phyloP scores from a whole-genome alignment of 768 basidiomycete genomes.

The Suillus discolor region DNA sequence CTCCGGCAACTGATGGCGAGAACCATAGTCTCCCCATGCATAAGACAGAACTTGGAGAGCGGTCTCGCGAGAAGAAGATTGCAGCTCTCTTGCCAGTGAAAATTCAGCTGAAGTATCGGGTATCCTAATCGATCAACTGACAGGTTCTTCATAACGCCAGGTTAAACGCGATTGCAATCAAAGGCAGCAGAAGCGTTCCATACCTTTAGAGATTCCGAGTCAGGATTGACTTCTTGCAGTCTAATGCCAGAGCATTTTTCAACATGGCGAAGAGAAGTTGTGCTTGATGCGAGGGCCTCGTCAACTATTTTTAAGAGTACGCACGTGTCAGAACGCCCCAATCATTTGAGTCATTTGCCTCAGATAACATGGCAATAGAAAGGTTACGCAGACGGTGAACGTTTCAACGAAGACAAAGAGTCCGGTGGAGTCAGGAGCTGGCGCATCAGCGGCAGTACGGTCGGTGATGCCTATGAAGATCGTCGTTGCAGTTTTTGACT shows the following conservation, averaged over 20 bases:
- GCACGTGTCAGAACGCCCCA: slow-evolving; percentile 67
- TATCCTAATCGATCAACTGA: slow-evolving; percentile 29
- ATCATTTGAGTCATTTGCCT: slow-evolving; percentile 42
- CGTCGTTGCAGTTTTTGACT: no score
- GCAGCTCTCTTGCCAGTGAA: slow-evolving; percentile 21
- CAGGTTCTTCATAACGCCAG: slow-evolving; percentile 42
- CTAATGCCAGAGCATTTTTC: slow-evolving; percentile 52
- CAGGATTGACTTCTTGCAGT: slow-evolving; percentile 45
- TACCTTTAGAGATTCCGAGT: slow-evolving; percentile 55
- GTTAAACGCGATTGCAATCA: not conserved
- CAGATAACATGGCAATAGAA: no score
- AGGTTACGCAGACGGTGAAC: no score
- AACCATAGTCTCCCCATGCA: slow-evolving; percentile 32
- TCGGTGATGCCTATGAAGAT: no score
- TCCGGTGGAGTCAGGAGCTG: no score
- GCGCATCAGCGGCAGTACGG: no score
- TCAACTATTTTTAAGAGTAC: slow-evolving; percentile 18
- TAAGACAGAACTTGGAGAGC: not conserved
- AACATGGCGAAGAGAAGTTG: slow-evolving; percentile 45
- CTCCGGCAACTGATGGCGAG: slow-evolving; percentile 41
- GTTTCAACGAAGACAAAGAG: no score
- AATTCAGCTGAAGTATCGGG: slow-evolving; percentile 41
- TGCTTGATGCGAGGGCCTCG: slow-evolving; percentile 45
- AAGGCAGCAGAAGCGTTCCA: slow-evolving; percentile 7
- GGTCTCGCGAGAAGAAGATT: not conserved